Conservation (phyloP, 2,329 filamentous ascomycete genomes). For the Didymella segeticola region DNA sequence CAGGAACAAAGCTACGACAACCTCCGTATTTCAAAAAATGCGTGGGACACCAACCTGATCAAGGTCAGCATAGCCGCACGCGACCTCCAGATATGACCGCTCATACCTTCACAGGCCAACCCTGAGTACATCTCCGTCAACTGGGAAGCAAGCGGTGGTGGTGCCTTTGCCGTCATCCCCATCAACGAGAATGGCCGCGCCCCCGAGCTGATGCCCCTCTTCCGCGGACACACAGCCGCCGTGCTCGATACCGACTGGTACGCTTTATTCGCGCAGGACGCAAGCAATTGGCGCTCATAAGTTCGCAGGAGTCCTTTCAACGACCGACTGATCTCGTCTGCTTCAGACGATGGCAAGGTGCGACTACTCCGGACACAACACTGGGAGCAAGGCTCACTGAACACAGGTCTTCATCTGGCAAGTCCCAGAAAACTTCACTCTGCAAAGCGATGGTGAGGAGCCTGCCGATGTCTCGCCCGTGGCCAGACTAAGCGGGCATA, state of each 20-base stretch:
- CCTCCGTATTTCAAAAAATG: slow-evolving; percentile 94
- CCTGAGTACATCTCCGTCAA: slow-evolving; percentile 96
- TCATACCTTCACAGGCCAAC: slow-evolving; percentile 71
- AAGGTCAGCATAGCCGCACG: slow-evolving; percentile 69
- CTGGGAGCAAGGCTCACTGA: slow-evolving; percentile 31
- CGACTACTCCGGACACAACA: neutral
- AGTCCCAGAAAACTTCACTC: slow-evolving; percentile 85
- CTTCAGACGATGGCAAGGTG: slow-evolving; percentile 92
- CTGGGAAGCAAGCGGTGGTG: slow-evolving; percentile 95
- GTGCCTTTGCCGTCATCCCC: slow-evolving; percentile 95
- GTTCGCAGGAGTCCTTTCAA: slow-evolving; percentile 86
- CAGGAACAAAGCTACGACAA: slow-evolving; percentile 98
- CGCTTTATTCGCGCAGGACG: slow-evolving; percentile 5
- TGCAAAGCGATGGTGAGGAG: slow-evolving; percentile 84
- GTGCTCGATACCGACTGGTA: slow-evolving; percentile 98
- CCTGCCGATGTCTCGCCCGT: slow-evolving; percentile 81
- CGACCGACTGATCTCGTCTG: slow-evolving; percentile 89
- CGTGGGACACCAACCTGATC: slow-evolving; percentile 98
- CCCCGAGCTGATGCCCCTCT: slow-evolving; percentile 91
- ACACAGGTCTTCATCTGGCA: slow-evolving; percentile 85
- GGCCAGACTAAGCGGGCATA: slow-evolving; percentile 83
- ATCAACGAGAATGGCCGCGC: slow-evolving; percentile 87
- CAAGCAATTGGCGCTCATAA: slow-evolving; percentile 22
- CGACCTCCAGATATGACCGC: slow-evolving; percentile 38
- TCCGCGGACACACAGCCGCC: slow-evolving; percentile 92